These are phyloP conservation scores for Suhomyces kilbournensis DNA, from an alignment of 805 yeast species.

Conservation along the genomic window DNA sequence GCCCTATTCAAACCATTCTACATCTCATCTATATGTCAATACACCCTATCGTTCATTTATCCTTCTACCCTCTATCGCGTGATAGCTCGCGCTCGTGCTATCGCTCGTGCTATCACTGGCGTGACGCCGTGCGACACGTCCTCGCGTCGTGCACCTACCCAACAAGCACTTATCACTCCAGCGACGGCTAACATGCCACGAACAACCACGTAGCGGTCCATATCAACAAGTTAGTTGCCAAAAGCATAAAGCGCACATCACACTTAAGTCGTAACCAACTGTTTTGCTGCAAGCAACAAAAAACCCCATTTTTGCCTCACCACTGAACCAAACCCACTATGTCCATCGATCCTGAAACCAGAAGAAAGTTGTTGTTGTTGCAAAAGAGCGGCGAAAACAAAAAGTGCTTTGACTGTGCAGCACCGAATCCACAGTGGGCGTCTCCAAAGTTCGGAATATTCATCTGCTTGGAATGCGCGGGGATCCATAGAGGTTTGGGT, in stretches of 20 bases:
- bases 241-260: not conserved
- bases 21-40: not conserved
- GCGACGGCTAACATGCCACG: not conserved
- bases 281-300: not conserved
- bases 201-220: not conserved
- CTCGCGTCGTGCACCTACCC: not conserved
- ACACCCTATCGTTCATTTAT: not conserved
- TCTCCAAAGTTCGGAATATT: constrained; percentile 97
- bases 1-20: no score
- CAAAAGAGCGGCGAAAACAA: constrained; percentile 83
- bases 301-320: not conserved
- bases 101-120: no score
- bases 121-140: not conserved
- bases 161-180: not conserved
- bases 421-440: constrained; percentile 99
- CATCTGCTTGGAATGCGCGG: constrained; percentile 97
- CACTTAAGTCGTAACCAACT: not conserved
- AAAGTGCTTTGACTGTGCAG: constrained; percentile 89
- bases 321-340: constrained; percentile 13
- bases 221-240: not conserved
- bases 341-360: constrained; percentile 93
- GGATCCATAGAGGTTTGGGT: constrained; percentile 91
- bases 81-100: no score
- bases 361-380: constrained; percentile 68
- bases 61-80: no score